Percentiles rank a stretch among this genome's conserved stretches.
Conservation (phyloP, 805 yeast genomes). For the Kuraishia ogatae region DNA sequence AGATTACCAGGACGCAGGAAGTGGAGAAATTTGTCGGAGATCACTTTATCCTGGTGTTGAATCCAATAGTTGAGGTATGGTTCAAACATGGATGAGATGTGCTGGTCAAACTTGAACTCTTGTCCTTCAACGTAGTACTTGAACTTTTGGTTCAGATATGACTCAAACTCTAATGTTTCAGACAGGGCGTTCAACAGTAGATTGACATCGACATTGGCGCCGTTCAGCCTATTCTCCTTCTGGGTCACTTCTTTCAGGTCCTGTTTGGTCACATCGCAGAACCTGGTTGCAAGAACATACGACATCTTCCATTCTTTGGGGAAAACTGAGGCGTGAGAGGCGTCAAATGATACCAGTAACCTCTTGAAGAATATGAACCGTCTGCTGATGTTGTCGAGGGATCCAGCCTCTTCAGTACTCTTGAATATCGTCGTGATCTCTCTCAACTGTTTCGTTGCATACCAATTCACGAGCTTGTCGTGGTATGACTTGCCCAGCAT, state of each 20-base stretch:
- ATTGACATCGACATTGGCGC: constrained; percentile 43
- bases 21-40: constrained; percentile 55
- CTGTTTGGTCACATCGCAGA: constrained; percentile 60
- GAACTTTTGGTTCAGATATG: constrained; percentile 56
- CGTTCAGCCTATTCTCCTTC: constrained; percentile 26
- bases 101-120: constrained; percentile 22
- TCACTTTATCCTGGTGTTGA: constrained; percentile 62
- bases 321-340: constrained; percentile 45
- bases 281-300: constrained; percentile 46
- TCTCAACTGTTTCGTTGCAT: constrained; percentile 54
- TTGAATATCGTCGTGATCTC: constrained; percentile 74
- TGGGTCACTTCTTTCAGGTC: constrained; percentile 51
- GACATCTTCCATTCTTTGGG: constrained; percentile 69
- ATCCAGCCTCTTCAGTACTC: constrained; percentile 86
- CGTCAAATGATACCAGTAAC: constrained; percentile 47
- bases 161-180: constrained; percentile 79
- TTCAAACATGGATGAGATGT: constrained; percentile 64
- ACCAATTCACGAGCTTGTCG: constrained; percentile 63
- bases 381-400: constrained; percentile 76
- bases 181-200: constrained; percentile 60
- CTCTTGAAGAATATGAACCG: constrained; percentile 77
- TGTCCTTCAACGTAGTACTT: constrained; percentile 32
- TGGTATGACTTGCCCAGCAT: constrained; percentile 47
- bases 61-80: constrained; percentile 86
- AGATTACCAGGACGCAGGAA: constrained; percentile 53